A percentile compares a stretch with the other conserved stretches of the same genome.
phyloP scores from a whole-genome alignment of 139 green algal genomes.

The Chlamydomonas sphaeroides region DNA sequence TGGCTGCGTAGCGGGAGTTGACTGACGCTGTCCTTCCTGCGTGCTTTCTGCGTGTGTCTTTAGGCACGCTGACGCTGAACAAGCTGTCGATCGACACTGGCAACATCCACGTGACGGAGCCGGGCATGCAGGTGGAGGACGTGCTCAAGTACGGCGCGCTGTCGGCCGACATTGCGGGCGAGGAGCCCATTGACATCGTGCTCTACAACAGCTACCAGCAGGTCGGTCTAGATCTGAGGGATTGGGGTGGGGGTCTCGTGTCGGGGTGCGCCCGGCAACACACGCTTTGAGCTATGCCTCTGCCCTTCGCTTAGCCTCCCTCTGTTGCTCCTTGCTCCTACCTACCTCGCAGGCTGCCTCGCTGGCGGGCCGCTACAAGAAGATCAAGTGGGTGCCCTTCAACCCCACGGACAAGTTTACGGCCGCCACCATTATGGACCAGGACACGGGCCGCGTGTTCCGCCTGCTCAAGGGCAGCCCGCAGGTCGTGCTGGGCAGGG shows the following conservation, averaged over 20 bases:
- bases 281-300: no score
- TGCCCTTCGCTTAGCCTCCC: no score
- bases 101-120: conserved; percentile 24
- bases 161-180: conserved; percentile 74
- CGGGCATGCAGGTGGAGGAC: conserved; percentile 43
- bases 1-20: no score
- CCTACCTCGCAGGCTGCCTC: no score
- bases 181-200: conserved; percentile 88
- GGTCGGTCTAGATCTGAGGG: no score
- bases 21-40: no score
- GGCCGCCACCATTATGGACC: conserved; percentile 63
- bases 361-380: conserved; percentile 54
- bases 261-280: no score
- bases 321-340: no score
- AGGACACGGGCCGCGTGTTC: conserved; percentile 57
- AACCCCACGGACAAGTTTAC: conserved; percentile 91
- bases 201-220: conserved; percentile 73
- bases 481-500: conserved; percentile 77
- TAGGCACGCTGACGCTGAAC: conserved; percentile 88
- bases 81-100: conserved; percentile 64
- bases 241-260: no score
- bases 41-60: no score
- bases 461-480: conserved; percentile 86
- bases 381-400: conserved; percentile 84
- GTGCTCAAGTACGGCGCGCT: conserved; percentile 75